Conservation (phyloP, 108 stramenopile species). For the Cyclotella kingstonii region DNA sequence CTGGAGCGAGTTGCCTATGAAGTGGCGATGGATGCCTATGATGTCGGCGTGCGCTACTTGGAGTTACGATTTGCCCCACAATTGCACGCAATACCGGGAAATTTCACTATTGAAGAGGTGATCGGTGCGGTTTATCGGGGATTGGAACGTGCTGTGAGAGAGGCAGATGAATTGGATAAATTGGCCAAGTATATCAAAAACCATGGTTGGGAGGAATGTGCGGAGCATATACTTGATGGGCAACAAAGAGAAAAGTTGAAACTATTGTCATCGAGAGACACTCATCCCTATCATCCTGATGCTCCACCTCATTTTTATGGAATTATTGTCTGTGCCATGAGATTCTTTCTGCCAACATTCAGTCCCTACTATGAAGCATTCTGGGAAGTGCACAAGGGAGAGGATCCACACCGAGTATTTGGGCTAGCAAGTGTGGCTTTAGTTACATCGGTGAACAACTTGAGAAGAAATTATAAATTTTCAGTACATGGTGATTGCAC, state of each 20-base stretch:
- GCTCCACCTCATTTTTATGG: slow-evolving; percentile 42
- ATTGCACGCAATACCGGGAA: slow-evolving; percentile 34
- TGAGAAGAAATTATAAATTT: slow-evolving; percentile 21
- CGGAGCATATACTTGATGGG: background rate
- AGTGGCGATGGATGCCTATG: slow-evolving; percentile 32
- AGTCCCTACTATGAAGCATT: slow-evolving; percentile 36
- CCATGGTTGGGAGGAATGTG: background rate
- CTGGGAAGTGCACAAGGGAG: slow-evolving; percentile 41
- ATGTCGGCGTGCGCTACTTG: slow-evolving; percentile 31
- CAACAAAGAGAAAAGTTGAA: background rate
- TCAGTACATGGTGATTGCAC: background rate
- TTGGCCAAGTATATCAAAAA: slow-evolving; percentile 1
- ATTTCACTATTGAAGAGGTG: slow-evolving; percentile 32
- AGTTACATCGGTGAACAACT: slow-evolving; percentile 34
- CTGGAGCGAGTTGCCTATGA: slow-evolving; percentile 40
- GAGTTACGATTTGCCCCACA: slow-evolving; percentile 39
- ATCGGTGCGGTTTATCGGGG: slow-evolving; percentile 26
- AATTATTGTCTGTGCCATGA: slow-evolving; percentile 39
- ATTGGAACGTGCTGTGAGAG: slow-evolving; percentile 26
- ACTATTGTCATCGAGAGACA: slow-evolving; percentile 7
- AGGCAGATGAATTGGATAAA: slow-evolving; percentile 38
- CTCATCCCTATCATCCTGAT: slow-evolving; percentile 31
- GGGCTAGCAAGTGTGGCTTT: slow-evolving; percentile 36
- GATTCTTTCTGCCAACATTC: slow-evolving; percentile 32
- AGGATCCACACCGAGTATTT: slow-evolving; percentile 34